Evolutionary conservation across 331 rosid genomes (phyloP).

Genomic region (Telfairia occidentalis): DNA sequence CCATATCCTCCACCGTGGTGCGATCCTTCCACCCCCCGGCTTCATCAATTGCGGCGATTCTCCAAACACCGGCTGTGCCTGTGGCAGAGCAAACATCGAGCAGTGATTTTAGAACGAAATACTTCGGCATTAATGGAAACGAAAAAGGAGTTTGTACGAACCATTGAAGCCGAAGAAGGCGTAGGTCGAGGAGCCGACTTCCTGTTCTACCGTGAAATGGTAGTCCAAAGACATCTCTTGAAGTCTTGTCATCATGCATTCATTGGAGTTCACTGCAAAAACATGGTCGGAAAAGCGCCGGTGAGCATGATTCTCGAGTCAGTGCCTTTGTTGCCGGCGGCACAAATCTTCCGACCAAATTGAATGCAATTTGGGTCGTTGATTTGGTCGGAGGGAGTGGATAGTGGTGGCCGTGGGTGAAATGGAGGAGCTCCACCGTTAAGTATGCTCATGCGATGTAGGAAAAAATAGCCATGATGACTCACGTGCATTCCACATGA

Average conservation of each 20-base stretch:
- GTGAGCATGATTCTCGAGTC: neutral
- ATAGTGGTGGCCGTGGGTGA: too few species aligned
- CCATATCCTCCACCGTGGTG: slow-evolving; percentile 19
- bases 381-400: neutral
- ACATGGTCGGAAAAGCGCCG: neutral
- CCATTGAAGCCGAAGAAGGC: slow-evolving; percentile 19
- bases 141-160: neutral
- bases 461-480: neutral
- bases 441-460: neutral
- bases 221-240: slow-evolving; percentile 19
- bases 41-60: slow-evolving; percentile 9
- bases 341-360: neutral
- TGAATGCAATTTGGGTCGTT: neutral
- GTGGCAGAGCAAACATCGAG: neutral
- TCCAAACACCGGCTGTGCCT: slow-evolving; percentile 18
- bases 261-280: slow-evolving; percentile 8
- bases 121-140: too few species aligned
- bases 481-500: neutral
- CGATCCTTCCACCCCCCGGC: slow-evolving; percentile 18
- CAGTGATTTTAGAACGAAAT: neutral
- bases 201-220: slow-evolving; percentile 17
- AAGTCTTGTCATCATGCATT: slow-evolving; percentile 12
- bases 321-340: neutral
- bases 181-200: slow-evolving; percentile 15
- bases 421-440: neutral